Evolutionary conservation across 345 rosid genomes (phyloP).

Genomic region (Melastoma malabathricum): DNA sequence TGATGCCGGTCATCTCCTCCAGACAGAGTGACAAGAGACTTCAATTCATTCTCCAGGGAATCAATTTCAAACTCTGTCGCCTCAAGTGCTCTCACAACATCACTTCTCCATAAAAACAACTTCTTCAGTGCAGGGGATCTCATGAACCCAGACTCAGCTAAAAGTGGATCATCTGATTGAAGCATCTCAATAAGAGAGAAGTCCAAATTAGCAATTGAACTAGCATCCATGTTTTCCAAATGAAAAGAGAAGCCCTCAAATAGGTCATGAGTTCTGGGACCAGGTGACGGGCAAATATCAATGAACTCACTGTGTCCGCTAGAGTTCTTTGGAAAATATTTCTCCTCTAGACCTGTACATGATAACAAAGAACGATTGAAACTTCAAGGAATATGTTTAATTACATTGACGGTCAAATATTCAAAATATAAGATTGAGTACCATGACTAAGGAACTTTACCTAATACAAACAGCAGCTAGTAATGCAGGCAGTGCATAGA

Average conservation of each 20-base stretch:
- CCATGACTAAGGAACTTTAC: neutral
- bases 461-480: too few species aligned
- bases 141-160: constrained; percentile 44
- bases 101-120: constrained; percentile 51
- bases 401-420: neutral
- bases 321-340: constrained; percentile 33
- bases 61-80: constrained; percentile 80
- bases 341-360: constrained; percentile 59
- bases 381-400: neutral
- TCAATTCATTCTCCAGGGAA: constrained; percentile 62
- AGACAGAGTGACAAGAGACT: constrained; percentile 30
- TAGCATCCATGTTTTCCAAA: constrained; percentile 57
- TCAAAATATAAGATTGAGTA: constrained; percentile 1
- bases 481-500: too few species aligned
- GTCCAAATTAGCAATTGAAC: constrained; percentile 40
- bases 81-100: constrained; percentile 58
- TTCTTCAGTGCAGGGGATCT: constrained; percentile 42
- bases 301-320: constrained; percentile 31
- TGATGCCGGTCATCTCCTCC: constrained; percentile 18
- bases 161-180: constrained; percentile 44
- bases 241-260: constrained; percentile 37
- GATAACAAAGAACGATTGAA: constrained; percentile 3
- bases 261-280: constrained; percentile 38
- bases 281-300: constrained; percentile 56
- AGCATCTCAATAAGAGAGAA: constrained; percentile 50